A percentile compares a stretch with the other conserved stretches of the same genome.
Conservation (phyloP, 2,329 filamentous ascomycete species). For the Penicillium sp. region DNA sequence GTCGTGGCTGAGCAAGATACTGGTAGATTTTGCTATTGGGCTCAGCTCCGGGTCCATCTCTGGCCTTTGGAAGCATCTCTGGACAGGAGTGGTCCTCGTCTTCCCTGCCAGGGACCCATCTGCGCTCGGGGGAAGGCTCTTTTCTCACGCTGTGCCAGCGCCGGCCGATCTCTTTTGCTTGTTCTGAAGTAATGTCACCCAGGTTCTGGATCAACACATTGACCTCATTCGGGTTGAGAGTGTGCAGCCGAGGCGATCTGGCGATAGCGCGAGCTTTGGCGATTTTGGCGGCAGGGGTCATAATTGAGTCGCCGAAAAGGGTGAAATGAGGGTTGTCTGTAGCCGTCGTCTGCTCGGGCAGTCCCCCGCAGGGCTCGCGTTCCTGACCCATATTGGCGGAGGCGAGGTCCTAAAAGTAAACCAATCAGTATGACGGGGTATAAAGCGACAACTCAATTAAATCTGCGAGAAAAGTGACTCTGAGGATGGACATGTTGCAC, state of each 20-base stretch:
- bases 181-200: background rate
- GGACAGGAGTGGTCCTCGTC: constrained; percentile 11
- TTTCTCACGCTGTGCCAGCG: background rate
- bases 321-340: background rate
- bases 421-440: background rate
- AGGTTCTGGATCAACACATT: background rate
- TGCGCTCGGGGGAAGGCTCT: background rate
- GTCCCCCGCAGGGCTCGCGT: background rate
- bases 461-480: no score
- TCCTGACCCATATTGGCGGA: background rate
- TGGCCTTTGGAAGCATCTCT: constrained; percentile 23
- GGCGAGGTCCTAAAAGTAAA: no score
- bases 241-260: background rate
- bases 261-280: background rate
- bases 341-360: background rate
- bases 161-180: background rate
- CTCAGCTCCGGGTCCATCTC: constrained; percentile 32
- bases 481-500: no score
- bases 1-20: constrained; percentile 10
- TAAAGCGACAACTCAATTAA: background rate
- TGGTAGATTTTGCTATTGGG: constrained; percentile 21
- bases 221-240: background rate
- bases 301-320: background rate
- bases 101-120: constrained; percentile 1
- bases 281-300: background rate